A percentile compares a stretch with the other conserved stretches of the same genome.
Conservation (phyloP, 2,329 filamentous ascomycete species). For the Nannizzia gypsea region DNA sequence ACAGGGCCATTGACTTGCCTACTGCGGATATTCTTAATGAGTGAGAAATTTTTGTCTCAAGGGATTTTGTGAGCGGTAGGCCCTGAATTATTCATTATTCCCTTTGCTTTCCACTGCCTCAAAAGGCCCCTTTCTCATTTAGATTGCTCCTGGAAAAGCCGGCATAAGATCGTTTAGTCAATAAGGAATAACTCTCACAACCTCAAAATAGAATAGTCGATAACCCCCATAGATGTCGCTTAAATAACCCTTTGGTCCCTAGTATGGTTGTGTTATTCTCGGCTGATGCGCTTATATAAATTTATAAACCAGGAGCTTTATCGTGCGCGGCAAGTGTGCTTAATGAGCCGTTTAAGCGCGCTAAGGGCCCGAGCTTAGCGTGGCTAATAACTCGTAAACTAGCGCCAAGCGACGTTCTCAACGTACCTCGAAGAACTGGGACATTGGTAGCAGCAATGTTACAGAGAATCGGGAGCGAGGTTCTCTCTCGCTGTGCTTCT, state of each 20-base stretch:
- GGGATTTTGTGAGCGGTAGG: not conserved
- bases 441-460: not conserved
- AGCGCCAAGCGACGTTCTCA: not conserved
- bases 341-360: not conserved
- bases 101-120: not conserved
- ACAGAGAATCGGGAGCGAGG: not conserved
- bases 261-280: not conserved
- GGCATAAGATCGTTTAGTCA: not conserved
- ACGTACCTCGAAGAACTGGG: not conserved
- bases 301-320: no score
- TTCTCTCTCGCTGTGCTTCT: not conserved
- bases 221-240: not conserved
- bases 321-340: no score
- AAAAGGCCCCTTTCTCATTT: not conserved
- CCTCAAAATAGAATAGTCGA: not conserved
- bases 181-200: not conserved
- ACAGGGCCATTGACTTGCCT: conserved; percentile 39
- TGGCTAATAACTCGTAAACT: not conserved
- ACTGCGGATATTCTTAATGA: conserved; percentile 29
- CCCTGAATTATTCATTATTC: not conserved
- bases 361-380: not conserved
- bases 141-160: not conserved
- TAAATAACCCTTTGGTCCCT: not conserved
- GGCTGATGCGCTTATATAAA: no score
- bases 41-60: not conserved